Evolutionary conservation across 768 basidiomycete species (phyloP).

Genomic region (Agaricus subrufescens): DNA sequence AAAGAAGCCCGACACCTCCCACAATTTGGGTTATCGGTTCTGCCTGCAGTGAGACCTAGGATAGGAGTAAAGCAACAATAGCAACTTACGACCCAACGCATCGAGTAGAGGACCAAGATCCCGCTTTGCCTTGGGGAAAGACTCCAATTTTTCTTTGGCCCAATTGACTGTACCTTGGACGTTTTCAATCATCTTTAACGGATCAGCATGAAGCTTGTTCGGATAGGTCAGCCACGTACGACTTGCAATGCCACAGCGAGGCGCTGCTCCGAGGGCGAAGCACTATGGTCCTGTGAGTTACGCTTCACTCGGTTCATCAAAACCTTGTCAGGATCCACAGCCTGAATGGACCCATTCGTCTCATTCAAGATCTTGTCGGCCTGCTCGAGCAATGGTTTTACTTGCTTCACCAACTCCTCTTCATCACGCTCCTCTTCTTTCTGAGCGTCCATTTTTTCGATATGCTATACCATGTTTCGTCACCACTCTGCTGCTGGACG

Average conservation of each 20-base stretch:
- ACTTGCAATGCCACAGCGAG: conserved; percentile 33
- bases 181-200: conserved; percentile 26
- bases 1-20: conserved; percentile 29
- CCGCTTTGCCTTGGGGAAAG: conserved; percentile 32
- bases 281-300: conserved; percentile 29
- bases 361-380: conserved; percentile 34
- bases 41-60: conserved; percentile 4
- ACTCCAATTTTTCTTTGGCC: conserved; percentile 30
- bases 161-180: conserved; percentile 34
- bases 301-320: conserved; percentile 28
- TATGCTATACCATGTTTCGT: conserved; percentile 19
- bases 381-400: conserved; percentile 31
- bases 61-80: neutral
- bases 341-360: conserved; percentile 29
- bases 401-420: conserved; percentile 27
- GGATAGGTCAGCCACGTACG: conserved; percentile 14
- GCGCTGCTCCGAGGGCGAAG: conserved; percentile 32
- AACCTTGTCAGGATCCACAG: conserved; percentile 32
- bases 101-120: conserved; percentile 33
- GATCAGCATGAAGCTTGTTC: neutral
- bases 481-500: neutral
- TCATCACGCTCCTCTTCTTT: conserved; percentile 33
- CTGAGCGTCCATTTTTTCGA: conserved; percentile 27
- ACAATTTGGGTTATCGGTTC: conserved; percentile 34
- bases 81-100: conserved; percentile 26